Evolutionary conservation across 1,284 basidiomycete genomes (phyloP).

Genomic region (Austroboletus niveus): DNA sequence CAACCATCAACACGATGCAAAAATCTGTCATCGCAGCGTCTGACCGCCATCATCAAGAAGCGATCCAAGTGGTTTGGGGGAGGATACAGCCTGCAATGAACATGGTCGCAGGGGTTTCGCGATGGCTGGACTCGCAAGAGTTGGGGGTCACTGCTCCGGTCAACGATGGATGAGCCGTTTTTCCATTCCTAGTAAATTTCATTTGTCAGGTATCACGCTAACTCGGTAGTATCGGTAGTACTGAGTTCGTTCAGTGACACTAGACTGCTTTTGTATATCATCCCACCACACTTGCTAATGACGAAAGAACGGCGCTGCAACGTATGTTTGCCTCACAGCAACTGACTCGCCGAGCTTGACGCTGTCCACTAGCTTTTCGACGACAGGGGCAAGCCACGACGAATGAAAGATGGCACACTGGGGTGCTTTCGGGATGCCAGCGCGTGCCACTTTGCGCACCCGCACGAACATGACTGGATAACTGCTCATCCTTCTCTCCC

Average conservation of each 20-base stretch:
- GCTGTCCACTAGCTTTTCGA: constrained; percentile 23
- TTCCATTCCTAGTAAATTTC: constrained; percentile 18
- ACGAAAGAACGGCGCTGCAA: constrained; percentile 29
- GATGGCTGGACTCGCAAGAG: constrained; percentile 31
- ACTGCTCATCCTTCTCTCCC: constrained; percentile 24
- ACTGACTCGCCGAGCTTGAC: constrained; percentile 8
- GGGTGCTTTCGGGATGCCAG: constrained; percentile 23
- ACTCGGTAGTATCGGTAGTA: background rate
- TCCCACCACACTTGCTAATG: background rate
- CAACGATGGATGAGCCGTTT: background rate
- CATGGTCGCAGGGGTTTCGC: constrained; percentile 30
- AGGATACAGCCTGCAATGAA: constrained; percentile 32
- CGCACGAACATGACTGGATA: constrained; percentile 28
- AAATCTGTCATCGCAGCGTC: constrained; percentile 12
- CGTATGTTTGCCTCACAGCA: constrained; percentile 20
- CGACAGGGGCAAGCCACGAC: constrained; percentile 27
- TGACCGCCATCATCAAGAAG: constrained; percentile 23
- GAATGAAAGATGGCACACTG: constrained; percentile 16
- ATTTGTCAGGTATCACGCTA: constrained; percentile 19
- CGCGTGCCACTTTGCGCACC: constrained; percentile 28
- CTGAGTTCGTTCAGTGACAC: background rate
- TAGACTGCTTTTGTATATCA: too few species aligned
- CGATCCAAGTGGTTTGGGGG: constrained; percentile 27
- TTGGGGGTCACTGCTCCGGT: constrained; percentile 24
- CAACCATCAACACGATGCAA: constrained; percentile 16